Base-by-base conservation (phyloP, 352 stramenopile genomes). In the Globisporangium cederbergense region DNA sequence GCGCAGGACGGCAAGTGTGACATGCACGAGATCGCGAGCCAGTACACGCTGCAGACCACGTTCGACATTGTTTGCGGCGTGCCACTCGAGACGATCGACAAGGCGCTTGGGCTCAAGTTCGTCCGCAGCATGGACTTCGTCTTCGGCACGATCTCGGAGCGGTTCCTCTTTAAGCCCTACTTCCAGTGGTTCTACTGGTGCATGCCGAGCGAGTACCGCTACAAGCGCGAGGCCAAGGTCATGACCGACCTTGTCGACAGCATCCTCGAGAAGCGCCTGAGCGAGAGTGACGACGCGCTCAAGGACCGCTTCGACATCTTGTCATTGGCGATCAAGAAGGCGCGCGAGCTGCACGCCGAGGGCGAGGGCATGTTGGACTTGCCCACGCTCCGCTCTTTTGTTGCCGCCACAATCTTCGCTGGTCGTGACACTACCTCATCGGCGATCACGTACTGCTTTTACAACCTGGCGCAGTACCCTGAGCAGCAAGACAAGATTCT, bases 381-480 rank as follows among this genome's bases (percentile, higher is more conserved):
- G n/a, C 11, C 32, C 25, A 57, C 10, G 13, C 28, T 57, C 28
- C 51, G 51, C 36, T 40, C 51, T 28, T 43, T 57, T 30, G 18
- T 57, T 11, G 16, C 36, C 4, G 20, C 30, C 11, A 25, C n/a
- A 11, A 57, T 58, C 14, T 58, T 58, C 14, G 51, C 51, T 2
- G 51, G 51, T 4, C 30, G 51, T 6, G 51, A 58, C 30, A 58
- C 51, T 4, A 58, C 51, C 14, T 34, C 51, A 1, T 34, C 34
- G 6, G 18, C 14, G 6, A 43, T 58, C 18, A 5, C 20, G 13
- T 58, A 58, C 51, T 73, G 70, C 20, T 83, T 94, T 42, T 94
- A 96, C 60, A 67, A 67, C n/a, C 70, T 96, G 2, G 75, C 84
- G 2, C 85, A 62, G 22, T 63, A 92, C 55, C 79, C 81, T 22